phyloP scores from a whole-genome alignment of 2,329 filamentous ascomycete species.

The Monosporascus cannonballus region DNA sequence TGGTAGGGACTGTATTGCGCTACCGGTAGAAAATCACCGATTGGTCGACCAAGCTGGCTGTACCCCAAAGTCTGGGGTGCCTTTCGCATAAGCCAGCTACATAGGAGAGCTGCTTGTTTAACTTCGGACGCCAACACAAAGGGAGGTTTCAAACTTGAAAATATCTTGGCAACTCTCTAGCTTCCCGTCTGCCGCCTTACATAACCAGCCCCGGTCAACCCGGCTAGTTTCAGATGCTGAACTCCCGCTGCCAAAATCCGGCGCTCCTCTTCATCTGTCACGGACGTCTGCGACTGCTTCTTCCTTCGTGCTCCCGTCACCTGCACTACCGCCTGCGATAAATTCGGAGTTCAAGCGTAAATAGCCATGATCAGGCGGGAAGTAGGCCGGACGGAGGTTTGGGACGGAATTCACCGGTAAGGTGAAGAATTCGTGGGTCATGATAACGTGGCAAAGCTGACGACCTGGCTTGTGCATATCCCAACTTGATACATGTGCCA shows the following conservation, averaged over 20 bases:
- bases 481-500: slow-evolving; percentile 25
- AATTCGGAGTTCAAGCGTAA: neutral
- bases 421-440: neutral
- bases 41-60: too few species aligned
- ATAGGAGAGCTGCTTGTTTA: neutral
- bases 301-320: neutral
- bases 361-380: neutral
- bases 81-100: neutral
- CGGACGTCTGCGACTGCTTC: neutral
- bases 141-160: neutral
- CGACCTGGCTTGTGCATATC: slow-evolving; percentile 22
- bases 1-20: too few species aligned
- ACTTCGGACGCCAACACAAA: neutral
- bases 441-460: neutral
- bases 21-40: too few species aligned
- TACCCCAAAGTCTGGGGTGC: neutral
- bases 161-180: neutral
- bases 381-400: neutral
- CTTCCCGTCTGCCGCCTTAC: neutral
- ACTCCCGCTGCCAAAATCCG: neutral
- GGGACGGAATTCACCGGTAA: neutral
- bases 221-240: neutral
- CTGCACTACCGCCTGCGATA: neutral
- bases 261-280: too few species aligned
- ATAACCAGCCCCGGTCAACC: neutral